Evolutionary conservation across 1,139 yeast genomes (phyloP).

Genomic region (Suhomyces bribrorum): DNA sequence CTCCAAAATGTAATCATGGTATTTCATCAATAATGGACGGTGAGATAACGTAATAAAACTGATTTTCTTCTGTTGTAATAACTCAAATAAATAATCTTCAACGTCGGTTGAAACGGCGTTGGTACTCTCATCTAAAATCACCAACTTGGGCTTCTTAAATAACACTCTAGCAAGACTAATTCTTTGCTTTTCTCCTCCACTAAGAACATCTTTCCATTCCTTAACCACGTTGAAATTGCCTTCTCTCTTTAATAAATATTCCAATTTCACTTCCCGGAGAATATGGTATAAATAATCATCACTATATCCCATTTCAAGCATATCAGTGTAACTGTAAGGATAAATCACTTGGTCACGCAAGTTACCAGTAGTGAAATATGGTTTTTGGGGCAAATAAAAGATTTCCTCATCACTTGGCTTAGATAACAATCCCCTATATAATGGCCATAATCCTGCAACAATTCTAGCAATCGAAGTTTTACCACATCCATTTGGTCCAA

Average conservation of each 20-base stretch:
- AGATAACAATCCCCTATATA: conserved; percentile 78
- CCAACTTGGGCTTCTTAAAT: conserved; percentile 79
- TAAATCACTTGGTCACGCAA: conserved; percentile 86
- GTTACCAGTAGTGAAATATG: conserved; percentile 77
- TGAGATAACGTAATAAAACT: conserved; percentile 85
- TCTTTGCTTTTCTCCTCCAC: conserved; percentile 96
- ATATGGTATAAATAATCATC: conserved; percentile 72
- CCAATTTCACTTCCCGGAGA: conserved; percentile 74
- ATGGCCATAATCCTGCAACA: conserved; percentile 90
- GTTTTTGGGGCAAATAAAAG: conserved; percentile 77
- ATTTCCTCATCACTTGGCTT: conserved; percentile 76
- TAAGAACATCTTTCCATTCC: conserved; percentile 88
- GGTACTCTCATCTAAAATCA: conserved; percentile 88
- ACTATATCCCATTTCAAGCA: conserved; percentile 69
- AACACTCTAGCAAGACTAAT: conserved; percentile 85
- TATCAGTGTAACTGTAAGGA: conserved; percentile 77
- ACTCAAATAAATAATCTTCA: conserved; percentile 83
- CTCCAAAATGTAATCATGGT: conserved; percentile 76
- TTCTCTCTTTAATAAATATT: conserved; percentile 67
- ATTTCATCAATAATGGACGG: conserved; percentile 80
- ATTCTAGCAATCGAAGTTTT: conserved; percentile 85
- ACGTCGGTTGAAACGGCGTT: conserved; percentile 91
- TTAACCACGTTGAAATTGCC: conserved; percentile 62
- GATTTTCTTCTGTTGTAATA: conserved; percentile 67
- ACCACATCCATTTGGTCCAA: conserved; percentile 90